A percentile compares a stretch with the other conserved stretches of the same genome.
Conservation (phyloP, 2,329 filamentous ascomycete species). For the Coniochaeta prunicola region DNA sequence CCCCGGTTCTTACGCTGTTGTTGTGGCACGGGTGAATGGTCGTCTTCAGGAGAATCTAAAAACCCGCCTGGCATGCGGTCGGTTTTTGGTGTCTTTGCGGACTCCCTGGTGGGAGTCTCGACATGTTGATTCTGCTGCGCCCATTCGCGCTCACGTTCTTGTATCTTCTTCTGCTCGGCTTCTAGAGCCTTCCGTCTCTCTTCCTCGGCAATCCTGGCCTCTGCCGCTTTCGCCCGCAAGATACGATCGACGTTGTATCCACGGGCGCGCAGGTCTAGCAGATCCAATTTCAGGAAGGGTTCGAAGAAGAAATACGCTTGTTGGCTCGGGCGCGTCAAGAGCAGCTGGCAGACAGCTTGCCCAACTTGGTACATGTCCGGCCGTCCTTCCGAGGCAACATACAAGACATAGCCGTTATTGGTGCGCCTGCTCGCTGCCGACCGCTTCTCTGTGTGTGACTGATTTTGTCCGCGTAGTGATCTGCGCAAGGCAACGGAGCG, state of each 20-base stretch:
- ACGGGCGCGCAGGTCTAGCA: conserved; percentile 73
- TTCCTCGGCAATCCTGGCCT: conserved; percentile 80
- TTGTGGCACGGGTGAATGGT: conserved; percentile 21
- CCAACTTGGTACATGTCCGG: conserved; percentile 90
- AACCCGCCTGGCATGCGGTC: conserved; percentile 70
- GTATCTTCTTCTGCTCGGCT: conserved; percentile 62
- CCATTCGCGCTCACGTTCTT: conserved; percentile 44
- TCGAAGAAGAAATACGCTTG: conserved; percentile 88
- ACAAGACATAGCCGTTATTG: conserved; percentile 57
- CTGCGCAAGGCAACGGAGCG: conserved; percentile 70
- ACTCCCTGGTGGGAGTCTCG: conserved; percentile 29
- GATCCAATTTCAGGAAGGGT: conserved; percentile 77
- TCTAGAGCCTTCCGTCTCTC: conserved; percentile 68
- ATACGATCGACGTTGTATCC: conserved; percentile 98
- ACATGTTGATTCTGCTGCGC: conserved; percentile 35
- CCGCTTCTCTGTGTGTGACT: conserved; percentile 66
- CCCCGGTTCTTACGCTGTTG: conserved; percentile 35
- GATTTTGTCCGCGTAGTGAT: conserved; percentile 62
- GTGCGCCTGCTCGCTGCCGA: conserved; percentile 60
- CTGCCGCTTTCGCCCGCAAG: conserved; percentile 76
- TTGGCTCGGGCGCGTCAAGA: conserved; percentile 77
- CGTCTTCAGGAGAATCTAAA: conserved; percentile 53
- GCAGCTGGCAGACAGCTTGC: conserved; percentile 72
- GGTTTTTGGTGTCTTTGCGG: conserved; percentile 32
- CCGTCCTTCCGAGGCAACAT: conserved; percentile 59